Evolutionary conservation across 192 early-diverging fungal species (phyloP).

Genomic region (Pilaira anomala): DNA sequence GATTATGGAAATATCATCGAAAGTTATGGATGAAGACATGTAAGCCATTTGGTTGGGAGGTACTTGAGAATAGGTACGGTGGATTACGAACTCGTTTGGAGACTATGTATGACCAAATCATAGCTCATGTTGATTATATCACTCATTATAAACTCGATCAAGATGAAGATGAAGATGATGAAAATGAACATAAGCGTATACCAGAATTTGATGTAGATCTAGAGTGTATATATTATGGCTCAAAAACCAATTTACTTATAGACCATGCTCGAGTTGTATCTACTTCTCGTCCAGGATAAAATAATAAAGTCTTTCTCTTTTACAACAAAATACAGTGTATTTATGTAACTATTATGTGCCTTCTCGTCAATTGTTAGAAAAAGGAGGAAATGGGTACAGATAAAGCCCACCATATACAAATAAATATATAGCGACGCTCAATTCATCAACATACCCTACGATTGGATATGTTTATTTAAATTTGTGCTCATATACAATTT

Average conservation of each 20-base stretch:
- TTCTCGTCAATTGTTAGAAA: no score
- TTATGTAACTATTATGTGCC: no score
- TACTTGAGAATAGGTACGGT: conserved; percentile 81
- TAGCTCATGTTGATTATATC: conserved; percentile 51
- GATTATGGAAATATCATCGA: conserved; percentile 79
- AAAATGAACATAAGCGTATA: conserved; percentile 36
- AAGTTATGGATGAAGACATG: conserved; percentile 73
- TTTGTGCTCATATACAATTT: no score
- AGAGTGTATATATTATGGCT: conserved; percentile 61
- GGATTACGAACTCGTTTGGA: conserved; percentile 60
- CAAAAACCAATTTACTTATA: conserved; percentile 62
- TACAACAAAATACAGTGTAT: no score
- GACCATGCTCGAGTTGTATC: conserved; percentile 65
- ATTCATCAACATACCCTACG: no score
- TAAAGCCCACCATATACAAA: no score
- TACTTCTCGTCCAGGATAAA: conserved; percentile 42
- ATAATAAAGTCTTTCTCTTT: no score
- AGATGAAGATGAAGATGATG: conserved; percentile 20
- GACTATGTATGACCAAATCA: conserved; percentile 67
- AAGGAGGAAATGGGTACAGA: no score
- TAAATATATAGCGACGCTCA: no score
- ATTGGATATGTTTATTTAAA: no score
- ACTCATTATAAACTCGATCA: conserved; percentile 7
- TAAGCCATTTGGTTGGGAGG: conserved; percentile 87
- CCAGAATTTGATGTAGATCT: conserved; percentile 68